Percentiles rank a stretch among this genome's conserved stretches.
Conservation (phyloP, 495 filamentous ascomycete species). For the Recurvomyces mirabilis region DNA sequence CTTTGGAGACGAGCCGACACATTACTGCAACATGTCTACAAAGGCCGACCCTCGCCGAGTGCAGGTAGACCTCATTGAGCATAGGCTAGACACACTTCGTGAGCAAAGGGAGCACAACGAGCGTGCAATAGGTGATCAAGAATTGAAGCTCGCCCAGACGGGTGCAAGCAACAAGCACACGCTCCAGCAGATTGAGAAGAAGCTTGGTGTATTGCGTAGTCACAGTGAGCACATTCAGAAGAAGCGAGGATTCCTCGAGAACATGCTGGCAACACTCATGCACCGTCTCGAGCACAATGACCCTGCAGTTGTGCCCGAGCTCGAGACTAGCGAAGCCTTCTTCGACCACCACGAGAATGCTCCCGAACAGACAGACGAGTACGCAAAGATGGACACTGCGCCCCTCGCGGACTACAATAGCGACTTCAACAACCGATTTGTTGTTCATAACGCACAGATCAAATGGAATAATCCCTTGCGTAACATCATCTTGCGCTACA, state of each 20-base stretch:
- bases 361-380: constrained; percentile 24
- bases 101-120: constrained; percentile 65
- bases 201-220: constrained; percentile 56
- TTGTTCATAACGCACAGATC: constrained; percentile 90
- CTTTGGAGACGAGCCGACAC: constrained; percentile 85
- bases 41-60: constrained; percentile 83
- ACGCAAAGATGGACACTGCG: constrained; percentile 35
- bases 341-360: constrained; percentile 41
- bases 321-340: constrained; percentile 32
- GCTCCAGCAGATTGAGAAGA: constrained; percentile 35
- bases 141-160: constrained; percentile 32
- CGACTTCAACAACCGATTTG: constrained; percentile 97
- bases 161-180: constrained; percentile 39
- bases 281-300: constrained; percentile 41
- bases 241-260: constrained; percentile 66
- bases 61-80: constrained; percentile 72
- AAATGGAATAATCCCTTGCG: constrained; percentile 97
- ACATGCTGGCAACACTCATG: constrained; percentile 58
- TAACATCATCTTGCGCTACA: constrained; percentile 93
- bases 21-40: constrained; percentile 89
- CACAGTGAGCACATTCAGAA: constrained; percentile 59
- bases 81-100: constrained; percentile 65
- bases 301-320: constrained; percentile 37
- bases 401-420: constrained; percentile 59
- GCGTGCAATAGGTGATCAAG: constrained; percentile 32